These are phyloP conservation scores for Boletus mariae DNA, from an alignment of 1,284 basidiomycete genomes.

Conservation along the genomic window DNA sequence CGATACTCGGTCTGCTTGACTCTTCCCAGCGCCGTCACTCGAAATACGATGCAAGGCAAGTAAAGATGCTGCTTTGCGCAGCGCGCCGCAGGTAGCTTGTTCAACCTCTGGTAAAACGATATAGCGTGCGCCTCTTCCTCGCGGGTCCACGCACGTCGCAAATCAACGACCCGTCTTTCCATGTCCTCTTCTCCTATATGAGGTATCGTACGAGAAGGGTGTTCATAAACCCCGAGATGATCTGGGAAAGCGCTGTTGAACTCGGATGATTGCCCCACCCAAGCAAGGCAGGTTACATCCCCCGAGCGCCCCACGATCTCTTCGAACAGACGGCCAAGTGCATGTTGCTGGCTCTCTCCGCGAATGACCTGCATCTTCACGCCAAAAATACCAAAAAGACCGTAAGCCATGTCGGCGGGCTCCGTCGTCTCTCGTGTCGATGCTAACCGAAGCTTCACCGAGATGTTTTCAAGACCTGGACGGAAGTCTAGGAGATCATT, in stretches of 20 bases:
- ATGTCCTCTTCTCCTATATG: conserved; percentile 6
- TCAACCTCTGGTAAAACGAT: conserved; percentile 7
- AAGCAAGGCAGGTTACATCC: conserved; percentile 20
- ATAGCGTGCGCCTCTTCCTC: conserved; percentile 3
- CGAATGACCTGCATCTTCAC: conserved; percentile 15
- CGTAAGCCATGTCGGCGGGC: conserved; percentile 25
- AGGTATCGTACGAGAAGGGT: not conserved
- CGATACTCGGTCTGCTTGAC: conserved; percentile 5
- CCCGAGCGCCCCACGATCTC: conserved; percentile 19
- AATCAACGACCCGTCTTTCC: not conserved
- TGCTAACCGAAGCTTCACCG: conserved; percentile 21
- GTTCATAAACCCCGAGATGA: conserved; percentile 17
- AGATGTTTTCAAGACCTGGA: conserved; percentile 12
- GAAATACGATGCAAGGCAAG: conserved; percentile 21
- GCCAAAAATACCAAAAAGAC: conserved; percentile 24
- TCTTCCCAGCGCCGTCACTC: conserved; percentile 2
- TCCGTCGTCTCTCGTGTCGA: conserved; percentile 23
- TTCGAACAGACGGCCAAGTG: conserved; percentile 24
- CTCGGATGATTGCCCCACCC: conserved; percentile 20
- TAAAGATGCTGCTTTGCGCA: conserved; percentile 11
- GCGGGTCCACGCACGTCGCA: conserved; percentile 1
- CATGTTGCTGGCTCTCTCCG: conserved; percentile 20
- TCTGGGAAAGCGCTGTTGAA: conserved; percentile 28
- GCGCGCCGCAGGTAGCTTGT: not conserved
- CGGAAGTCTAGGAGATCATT: conserved; percentile 12